Base-by-base conservation (phyloP, 768 basidiomycete genomes). In the Kwoniella dejecticola region DNA sequence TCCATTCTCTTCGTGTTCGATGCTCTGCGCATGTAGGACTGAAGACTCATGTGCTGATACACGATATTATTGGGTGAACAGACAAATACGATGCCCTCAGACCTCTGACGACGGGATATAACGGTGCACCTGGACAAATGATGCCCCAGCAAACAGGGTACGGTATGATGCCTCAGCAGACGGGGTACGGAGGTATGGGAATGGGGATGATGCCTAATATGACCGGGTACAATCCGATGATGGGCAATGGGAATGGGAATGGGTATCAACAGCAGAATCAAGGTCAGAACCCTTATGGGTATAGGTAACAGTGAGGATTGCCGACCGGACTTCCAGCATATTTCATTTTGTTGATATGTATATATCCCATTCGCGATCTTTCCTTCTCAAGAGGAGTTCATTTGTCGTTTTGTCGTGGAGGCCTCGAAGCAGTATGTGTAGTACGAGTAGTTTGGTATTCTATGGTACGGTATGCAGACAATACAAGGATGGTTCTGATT, bases 1-100 rank as follows among this genome's bases (percentile, higher is more conserved):
- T 24, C 10, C 38, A 31, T 7, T 33, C 29, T 36, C 31, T 36
- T 33, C n/a, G 59, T 36, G 12, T 21, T 12, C 45, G 31, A 36
- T n/a, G n/a, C n/a, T n/a, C n/a, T n/a, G n/a, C n/a, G n/a, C n/a
- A n/a, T n/a, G n/a, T n/a, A n/a, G n/a, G n/a, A n/a, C n/a, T n/a
- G n/a, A n/a, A n/a, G n/a, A 15, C 15, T 36, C 15, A 36, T 12
- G 41, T 58, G 47, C 26, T 45, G 47, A 40, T 27, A n/a, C 15
- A 12, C 4, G 23, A 2, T 23, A 2, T 19, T 21, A 4, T 24
- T n/a, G 3, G 12, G 44, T 12, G 15, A n/a, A 46, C 45, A 76
- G 76, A 72, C 60, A 78, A 78, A 67, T 81, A 81, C 64, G 79
- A 81, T 56, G 79, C 81, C 0, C 68, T 81, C 2, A 57, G 81